A percentile compares a stretch with the other conserved stretches of the same genome.
Conservation (phyloP, 805 yeast genomes). For the Maudiozyma bulderi region DNA sequence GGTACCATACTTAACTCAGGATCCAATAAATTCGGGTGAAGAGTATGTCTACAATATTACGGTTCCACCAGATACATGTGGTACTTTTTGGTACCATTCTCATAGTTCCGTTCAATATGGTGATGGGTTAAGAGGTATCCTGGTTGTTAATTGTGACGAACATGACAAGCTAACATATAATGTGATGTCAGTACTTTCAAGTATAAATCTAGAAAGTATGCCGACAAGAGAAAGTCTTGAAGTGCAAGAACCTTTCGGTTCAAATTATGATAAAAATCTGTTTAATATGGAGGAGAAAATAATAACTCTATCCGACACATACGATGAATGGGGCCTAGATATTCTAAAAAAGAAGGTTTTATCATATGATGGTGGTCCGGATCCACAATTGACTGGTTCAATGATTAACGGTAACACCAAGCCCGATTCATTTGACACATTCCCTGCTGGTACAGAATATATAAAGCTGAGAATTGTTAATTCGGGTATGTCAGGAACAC, state of each 20-base stretch:
- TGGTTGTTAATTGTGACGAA: constrained; percentile 44
- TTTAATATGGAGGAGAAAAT: constrained; percentile 42
- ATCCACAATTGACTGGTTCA: constrained; percentile 21
- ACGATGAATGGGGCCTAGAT: constrained; percentile 38
- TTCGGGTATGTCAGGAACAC: constrained; percentile 50
- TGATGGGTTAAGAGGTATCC: constrained; percentile 43
- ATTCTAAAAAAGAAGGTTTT: constrained; percentile 24
- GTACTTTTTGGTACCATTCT: constrained; percentile 51
- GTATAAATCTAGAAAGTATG: neutral
- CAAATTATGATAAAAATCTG: constrained; percentile 21
- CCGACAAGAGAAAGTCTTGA: neutral
- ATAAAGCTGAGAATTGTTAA: constrained; percentile 40
- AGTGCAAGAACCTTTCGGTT: neutral
- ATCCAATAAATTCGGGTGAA: constrained; percentile 59
- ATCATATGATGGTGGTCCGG: constrained; percentile 17
- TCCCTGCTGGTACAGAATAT: constrained; percentile 38
- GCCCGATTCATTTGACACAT: constrained; percentile 20
- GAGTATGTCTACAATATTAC: constrained; percentile 42
- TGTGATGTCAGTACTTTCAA: constrained; percentile 5
- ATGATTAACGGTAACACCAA: constrained; percentile 16
- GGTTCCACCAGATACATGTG: constrained; percentile 35
- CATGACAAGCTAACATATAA: constrained; percentile 30
- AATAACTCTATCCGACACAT: constrained; percentile 53
- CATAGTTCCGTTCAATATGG: constrained; percentile 42
- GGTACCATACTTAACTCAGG: constrained; percentile 43